Evolutionary conservation across 768 basidiomycete genomes (phyloP).

Genomic region (Calocybe gangraenosa): DNA sequence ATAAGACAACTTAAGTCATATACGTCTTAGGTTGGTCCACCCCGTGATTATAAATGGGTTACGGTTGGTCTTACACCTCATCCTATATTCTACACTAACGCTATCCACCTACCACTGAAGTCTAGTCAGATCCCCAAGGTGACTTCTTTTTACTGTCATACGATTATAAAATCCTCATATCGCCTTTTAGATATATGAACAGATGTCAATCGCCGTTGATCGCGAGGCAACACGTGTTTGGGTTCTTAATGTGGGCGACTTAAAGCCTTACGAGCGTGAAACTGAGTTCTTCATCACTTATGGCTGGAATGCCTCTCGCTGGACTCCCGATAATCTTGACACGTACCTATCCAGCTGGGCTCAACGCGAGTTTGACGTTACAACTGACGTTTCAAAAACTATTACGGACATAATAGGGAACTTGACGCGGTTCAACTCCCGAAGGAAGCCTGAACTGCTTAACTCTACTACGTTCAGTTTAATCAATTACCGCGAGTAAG

Average conservation of each 20-base stretch:
- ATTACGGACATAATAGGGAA: conserved; percentile 53
- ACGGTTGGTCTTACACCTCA: conserved; percentile 31
- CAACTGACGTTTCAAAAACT: conserved; percentile 30
- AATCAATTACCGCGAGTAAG: conserved; percentile 66
- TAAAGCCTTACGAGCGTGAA: conserved; percentile 71
- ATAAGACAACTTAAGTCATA: not conserved
- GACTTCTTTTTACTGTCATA: not conserved
- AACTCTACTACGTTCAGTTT: conserved; percentile 60
- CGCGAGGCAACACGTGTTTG: conserved; percentile 57
- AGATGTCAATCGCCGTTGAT: conserved; percentile 63
- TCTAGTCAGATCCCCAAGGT: conserved; percentile 50
- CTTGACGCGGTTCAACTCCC: conserved; percentile 50
- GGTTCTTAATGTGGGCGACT: conserved; percentile 76
- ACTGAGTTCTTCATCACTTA: conserved; percentile 64
- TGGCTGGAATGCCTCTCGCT: conserved; percentile 56
- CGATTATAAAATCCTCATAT: not conserved
- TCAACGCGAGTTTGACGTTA: conserved; percentile 56
- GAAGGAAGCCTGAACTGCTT: conserved; percentile 64
- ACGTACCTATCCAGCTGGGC: conserved; percentile 56
- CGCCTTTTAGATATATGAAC: conserved; percentile 53
- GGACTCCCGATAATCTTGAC: conserved; percentile 50
- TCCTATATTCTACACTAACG: not conserved
- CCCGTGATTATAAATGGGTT: conserved; percentile 71
- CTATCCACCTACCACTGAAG: conserved; percentile 20
- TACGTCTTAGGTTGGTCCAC: conserved; percentile 47